These are phyloP conservation scores for Orbilia javanica DNA, from an alignment of 2,329 filamentous ascomycete genomes.

Conservation along the genomic window DNA sequence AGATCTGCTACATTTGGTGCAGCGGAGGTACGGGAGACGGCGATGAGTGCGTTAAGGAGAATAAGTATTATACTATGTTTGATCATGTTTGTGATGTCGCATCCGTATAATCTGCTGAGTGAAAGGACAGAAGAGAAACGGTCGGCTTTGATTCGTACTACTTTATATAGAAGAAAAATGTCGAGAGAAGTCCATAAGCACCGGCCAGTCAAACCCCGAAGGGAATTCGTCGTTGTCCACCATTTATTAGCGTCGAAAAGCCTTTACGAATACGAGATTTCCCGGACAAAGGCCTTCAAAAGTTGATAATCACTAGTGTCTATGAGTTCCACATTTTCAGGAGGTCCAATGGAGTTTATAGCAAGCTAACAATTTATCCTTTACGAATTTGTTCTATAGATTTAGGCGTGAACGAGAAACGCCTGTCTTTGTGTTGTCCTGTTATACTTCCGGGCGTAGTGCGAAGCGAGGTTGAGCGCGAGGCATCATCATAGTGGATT, in stretches of 20 bases:
- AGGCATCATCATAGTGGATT: not conserved
- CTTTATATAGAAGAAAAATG: not conserved
- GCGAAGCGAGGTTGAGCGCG: not conserved
- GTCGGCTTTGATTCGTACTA: not conserved
- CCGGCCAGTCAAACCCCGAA: not conserved
- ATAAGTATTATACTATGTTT: not conserved
- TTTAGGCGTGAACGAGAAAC: not conserved
- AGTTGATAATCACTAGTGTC: not conserved
- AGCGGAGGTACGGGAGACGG: not conserved
- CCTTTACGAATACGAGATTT: not conserved
- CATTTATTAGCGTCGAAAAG: not conserved
- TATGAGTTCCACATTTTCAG: not conserved
- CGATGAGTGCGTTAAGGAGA: not conserved
- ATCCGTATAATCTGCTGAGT: not conserved
- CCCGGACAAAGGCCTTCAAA: not conserved
- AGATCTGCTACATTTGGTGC: slow-evolving; percentile 4
- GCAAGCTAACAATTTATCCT: not conserved
- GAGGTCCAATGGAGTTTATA: too few species aligned
- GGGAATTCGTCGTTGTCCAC: not conserved
- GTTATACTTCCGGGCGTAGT: not conserved
- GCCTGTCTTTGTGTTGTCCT: not conserved
- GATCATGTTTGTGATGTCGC: slow-evolving; percentile 2
- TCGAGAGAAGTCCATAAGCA: not conserved
- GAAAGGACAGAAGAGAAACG: not conserved
- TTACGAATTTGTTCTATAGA: not conserved